Evolutionary conservation across 2,329 filamentous ascomycete species (phyloP).

Genomic region (Pseudocercospora vitis): DNA sequence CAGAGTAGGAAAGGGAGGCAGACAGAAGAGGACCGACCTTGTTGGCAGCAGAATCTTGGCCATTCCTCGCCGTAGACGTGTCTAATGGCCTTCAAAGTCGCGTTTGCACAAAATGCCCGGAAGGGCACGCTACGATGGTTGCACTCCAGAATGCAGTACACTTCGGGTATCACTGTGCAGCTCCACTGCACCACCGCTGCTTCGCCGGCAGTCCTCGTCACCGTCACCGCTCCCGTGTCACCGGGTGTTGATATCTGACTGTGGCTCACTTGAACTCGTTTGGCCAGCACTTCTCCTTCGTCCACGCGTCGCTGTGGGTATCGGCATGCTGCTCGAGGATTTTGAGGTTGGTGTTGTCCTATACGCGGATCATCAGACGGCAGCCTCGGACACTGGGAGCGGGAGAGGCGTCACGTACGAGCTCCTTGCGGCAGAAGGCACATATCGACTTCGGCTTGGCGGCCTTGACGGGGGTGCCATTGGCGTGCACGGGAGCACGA

Average conservation of each 20-base stretch:
- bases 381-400: neutral
- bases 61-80: no score
- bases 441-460: conserved; percentile 53
- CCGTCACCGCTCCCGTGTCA: no score
- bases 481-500: conserved; percentile 54
- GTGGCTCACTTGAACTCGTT: conserved; percentile 34
- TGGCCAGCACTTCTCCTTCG: conserved; percentile 61
- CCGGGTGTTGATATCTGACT: neutral
- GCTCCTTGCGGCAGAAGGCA: conserved; percentile 34
- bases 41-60: no score
- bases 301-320: conserved; percentile 55
- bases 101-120: no score
- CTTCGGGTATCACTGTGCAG: conserved; percentile 6
- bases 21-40: no score
- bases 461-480: conserved; percentile 57
- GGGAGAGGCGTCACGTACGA: conserved; percentile 27
- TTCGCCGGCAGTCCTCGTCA: no score
- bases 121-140: no score
- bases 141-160: neutral
- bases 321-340: conserved; percentile 56
- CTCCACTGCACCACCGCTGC: no score
- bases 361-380: neutral
- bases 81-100: no score
- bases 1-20: no score
- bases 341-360: conserved; percentile 52